Evolutionary conservation across 331 rosid genomes (phyloP), one percentile per base, ranked within the genome.

Genomic region (Cydonia oblonga): DNA sequence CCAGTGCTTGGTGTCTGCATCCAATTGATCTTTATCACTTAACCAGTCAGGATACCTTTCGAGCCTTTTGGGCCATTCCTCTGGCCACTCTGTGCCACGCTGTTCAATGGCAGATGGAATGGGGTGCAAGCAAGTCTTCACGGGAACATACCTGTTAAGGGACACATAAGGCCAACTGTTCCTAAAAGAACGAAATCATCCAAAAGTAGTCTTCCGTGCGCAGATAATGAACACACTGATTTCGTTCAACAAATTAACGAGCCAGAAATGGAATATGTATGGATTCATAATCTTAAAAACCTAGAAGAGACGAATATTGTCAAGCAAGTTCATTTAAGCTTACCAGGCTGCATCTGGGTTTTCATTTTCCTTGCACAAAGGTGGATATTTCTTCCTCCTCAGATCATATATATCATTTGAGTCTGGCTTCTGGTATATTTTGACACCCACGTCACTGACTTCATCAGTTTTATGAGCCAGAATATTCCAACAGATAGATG

Each of bases 71-170:
- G 98, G 98, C 98, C 98, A 93, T 78, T 93, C 91, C 81, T 91
- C 98, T 3, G 98, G 98, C 97, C 98, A 89, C 87, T 93, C 98
- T n/a, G 97, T 85, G 64, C 98, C 98, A 18, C 81, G 98, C 68
- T 89, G 88, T 77, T 93, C 98, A 68, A 93, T 89, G 67, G 92
- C 80, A 25, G 87, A 79, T 25, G 98, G 98, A 86, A 93, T 79
- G 18, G 78, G 60, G 78, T 93, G 95, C 88, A 93, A 79, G 83
- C 98, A 93, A 72, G 76, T 80, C 89, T 76, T 88, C 69, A 89
- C 82, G 4, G 87, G 84, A 73, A 87, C 87, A 69, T 91, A 69
- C 97, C 98, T 93, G 78, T 66, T 68, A 75, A 77, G 64, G 35
- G 12, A 24, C 38, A 62, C 4, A 15, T 35, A 62, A 62, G 1